These are phyloP conservation scores for Solanum peruvianum DNA, from an alignment of 257 asterid species.

Conservation along the genomic window DNA sequence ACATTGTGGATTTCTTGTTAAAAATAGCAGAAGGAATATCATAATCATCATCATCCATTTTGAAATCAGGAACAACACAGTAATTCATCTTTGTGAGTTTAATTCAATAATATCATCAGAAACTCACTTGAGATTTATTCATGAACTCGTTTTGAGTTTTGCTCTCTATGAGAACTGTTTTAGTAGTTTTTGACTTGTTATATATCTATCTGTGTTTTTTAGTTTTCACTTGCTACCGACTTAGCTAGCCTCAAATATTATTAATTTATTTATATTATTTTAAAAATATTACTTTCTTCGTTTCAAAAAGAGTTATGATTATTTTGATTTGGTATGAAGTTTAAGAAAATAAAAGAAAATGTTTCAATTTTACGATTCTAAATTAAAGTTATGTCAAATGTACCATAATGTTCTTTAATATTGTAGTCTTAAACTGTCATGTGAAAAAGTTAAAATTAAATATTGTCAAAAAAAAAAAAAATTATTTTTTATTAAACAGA, in stretches of 20 bases:
- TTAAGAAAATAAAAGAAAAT: no score
- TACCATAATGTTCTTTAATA: fast-evolving
- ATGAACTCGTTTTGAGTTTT: neutral
- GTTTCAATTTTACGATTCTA: no score
- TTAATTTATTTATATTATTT: neutral
- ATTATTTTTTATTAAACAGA: no score
- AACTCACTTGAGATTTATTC: neutral
- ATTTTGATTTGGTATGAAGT: no score
- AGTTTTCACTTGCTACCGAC: neutral
- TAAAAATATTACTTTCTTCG: neutral
- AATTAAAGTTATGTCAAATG: no score
- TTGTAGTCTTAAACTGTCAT: no score
- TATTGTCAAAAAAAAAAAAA: no score
- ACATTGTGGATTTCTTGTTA: slow-evolving; percentile 3
- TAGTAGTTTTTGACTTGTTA: neutral
- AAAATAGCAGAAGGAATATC: neutral
- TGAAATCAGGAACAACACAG: slow-evolving; percentile 4
- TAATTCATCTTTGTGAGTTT: neutral
- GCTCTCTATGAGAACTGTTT: neutral
- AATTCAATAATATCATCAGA: neutral
- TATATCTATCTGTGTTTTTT: neutral
- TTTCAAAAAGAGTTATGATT: no score
- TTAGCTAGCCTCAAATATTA: neutral
- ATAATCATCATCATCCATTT: slow-evolving; percentile 1
- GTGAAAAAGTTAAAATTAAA: no score